These are phyloP conservation scores for Tulasnella sp. DNA, from an alignment of 768 basidiomycete genomes.

Conservation along the genomic window DNA sequence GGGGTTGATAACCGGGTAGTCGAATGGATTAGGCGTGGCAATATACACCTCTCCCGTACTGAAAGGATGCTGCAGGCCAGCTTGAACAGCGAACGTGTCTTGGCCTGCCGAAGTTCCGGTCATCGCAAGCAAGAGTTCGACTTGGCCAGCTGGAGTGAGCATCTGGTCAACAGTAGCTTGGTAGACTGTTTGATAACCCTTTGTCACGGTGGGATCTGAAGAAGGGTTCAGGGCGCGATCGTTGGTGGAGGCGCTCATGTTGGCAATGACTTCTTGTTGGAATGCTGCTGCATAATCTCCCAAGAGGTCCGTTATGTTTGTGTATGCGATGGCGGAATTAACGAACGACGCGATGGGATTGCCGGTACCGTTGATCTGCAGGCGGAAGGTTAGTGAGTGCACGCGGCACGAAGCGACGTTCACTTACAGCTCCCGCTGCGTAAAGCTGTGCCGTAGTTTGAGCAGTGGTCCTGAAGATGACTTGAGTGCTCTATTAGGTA, in stretches of 20 bases:
- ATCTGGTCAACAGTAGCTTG: constrained; percentile 42
- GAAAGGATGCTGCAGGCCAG: constrained; percentile 61
- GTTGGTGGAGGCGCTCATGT: constrained; percentile 36
- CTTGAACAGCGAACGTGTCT: constrained; percentile 52
- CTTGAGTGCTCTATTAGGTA: constrained; percentile 37
- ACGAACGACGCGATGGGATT: constrained; percentile 50
- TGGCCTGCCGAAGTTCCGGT: constrained; percentile 36
- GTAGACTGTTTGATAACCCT: constrained; percentile 57
- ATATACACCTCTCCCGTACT: constrained; percentile 60
- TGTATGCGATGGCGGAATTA: constrained; percentile 61
- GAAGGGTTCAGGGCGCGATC: constrained; percentile 43
- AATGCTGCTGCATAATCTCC: constrained; percentile 36
- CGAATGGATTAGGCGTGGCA: constrained; percentile 56
- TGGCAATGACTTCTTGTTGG: constrained; percentile 36
- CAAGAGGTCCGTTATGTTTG: constrained; percentile 50
- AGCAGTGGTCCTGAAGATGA: constrained; percentile 40
- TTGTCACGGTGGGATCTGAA: constrained; percentile 44
- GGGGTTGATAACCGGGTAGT: constrained; percentile 60
- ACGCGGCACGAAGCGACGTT: neutral
- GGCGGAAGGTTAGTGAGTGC: neutral
- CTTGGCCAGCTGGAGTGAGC: constrained; percentile 45
- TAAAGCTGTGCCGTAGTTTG: constrained; percentile 41
- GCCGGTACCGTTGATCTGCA: constrained; percentile 4
- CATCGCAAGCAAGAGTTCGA: constrained; percentile 54
- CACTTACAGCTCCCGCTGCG: constrained; percentile 31